Base-by-base conservation (phyloP, 2,329 filamentous ascomycete genomes). In the Tolypocladium pustulatum region DNA sequence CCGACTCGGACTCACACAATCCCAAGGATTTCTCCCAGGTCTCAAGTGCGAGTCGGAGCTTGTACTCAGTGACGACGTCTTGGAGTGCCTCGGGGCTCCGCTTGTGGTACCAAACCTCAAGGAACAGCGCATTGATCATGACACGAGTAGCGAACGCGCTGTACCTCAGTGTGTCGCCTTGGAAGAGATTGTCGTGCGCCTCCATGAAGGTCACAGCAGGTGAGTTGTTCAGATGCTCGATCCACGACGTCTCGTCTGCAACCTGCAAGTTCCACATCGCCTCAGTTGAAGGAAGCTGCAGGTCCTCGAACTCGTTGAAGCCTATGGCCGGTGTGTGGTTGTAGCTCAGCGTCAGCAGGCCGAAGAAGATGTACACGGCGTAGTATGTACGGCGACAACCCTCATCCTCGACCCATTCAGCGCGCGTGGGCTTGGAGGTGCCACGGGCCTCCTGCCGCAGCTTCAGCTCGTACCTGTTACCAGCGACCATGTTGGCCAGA, bases 41-140 rank as follows among this genome's bases (percentile, higher is more conserved):
- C 77, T 97, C 93, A 57, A 99, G 80, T 56, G 94, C 94, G 57
- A 97, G 84, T 59, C 94, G 86, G 61, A 99, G 87, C 80, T 97
- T 97, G 82, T 96, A 97, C 76, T 97, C 94, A 4, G 93, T 96
- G 52, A 97, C 93, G 43, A 97, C 92, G 70, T 97, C 93, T 75
- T 97, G 94, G 46, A 97, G 80, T 56, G 93, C 92, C 72, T 97
- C 92, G n/a, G 93, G 93, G 72, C 91, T 97, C 69, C 94, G 90
- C 83, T 97, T 97, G 78, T 97, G 91, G 71, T 96, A 96, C 94
- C 94, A 99, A 3, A 97, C 93, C 73, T 97, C 94, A 55, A 99
- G 82, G 80, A 97, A 99, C 63, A 99, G 81, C 13, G 94, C 93
- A 69, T 97, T 99, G 81, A 97, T 97, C 90, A 99, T 95, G 63